A percentile compares a stretch with the other conserved stretches of the same genome.
These are phyloP conservation scores for Pseudogymnoascus sp. DNA, from an alignment of 2,329 filamentous ascomycete species.

Conservation along the genomic window DNA sequence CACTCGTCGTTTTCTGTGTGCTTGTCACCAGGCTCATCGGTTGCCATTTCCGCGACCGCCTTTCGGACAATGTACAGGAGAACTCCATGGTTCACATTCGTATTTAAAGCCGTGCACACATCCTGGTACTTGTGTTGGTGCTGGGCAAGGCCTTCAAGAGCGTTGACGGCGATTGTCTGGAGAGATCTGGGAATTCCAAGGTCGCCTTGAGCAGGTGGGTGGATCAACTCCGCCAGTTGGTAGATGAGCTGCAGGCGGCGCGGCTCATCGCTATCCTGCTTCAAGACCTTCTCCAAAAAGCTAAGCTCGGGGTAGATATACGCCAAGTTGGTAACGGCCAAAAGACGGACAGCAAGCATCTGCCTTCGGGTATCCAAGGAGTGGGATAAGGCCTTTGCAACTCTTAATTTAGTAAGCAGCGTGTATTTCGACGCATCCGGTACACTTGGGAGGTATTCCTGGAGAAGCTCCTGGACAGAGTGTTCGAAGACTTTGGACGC, in stretches of 20 bases:
- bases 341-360: constrained; percentile 69
- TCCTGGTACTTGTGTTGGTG: constrained; percentile 71
- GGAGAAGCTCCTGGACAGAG: constrained; percentile 50
- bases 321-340: constrained; percentile 84
- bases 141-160: constrained; percentile 80
- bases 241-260: constrained; percentile 82
- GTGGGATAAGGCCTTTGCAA: constrained; percentile 69
- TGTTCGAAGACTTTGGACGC: constrained; percentile 43
- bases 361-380: constrained; percentile 62
- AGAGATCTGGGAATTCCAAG: constrained; percentile 63
- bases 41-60: constrained; percentile 72
- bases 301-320: constrained; percentile 76
- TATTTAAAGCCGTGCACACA: constrained; percentile 82
- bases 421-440: constrained; percentile 73
- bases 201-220: constrained; percentile 66
- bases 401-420: constrained; percentile 71
- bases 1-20: constrained; percentile 72
- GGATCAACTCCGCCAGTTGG: constrained; percentile 85
- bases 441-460: constrained; percentile 52
- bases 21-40: constrained; percentile 51
- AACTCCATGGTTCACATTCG: constrained; percentile 93
- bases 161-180: constrained; percentile 72
- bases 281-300: constrained; percentile 81
- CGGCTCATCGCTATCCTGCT: constrained; percentile 82
- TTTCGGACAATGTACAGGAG: constrained; percentile 89